Conservation (phyloP, 495 filamentous ascomycete genomes). For the Staphylotrichum tortipilum region DNA sequence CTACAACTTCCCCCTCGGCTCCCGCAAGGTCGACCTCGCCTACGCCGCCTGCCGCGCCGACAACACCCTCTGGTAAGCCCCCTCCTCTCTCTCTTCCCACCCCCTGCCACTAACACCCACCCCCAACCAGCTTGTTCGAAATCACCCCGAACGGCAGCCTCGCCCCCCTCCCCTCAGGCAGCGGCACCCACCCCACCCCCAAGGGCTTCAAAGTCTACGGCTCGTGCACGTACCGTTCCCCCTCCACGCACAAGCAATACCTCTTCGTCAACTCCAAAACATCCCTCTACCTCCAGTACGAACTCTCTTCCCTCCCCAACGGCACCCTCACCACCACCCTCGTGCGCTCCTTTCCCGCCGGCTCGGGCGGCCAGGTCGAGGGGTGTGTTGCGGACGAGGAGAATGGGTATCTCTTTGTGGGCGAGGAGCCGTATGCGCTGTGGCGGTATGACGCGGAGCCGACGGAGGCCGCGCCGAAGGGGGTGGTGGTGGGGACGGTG, state of each 20-base stretch:
- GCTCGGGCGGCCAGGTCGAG: constrained; percentile 9
- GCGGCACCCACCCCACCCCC: not conserved
- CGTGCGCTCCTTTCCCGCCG: constrained; percentile 1
- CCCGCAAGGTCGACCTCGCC: constrained; percentile 3
- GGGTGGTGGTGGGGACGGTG: constrained; percentile 2
- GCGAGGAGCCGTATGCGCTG: constrained; percentile 6
- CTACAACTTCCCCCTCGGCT: constrained; percentile 1
- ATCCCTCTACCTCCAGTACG: constrained; percentile 4
- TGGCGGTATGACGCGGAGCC: constrained; percentile 8
- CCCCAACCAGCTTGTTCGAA: not conserved
- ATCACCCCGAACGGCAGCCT: constrained; percentile 3
- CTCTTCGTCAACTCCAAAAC: constrained; percentile 10
- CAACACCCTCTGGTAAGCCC: constrained; percentile 3
- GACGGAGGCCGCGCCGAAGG: not conserved
- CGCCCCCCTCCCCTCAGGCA: not conserved
- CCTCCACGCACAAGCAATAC: constrained; percentile 6
- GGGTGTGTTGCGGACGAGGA: constrained; percentile 3
- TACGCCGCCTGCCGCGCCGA: constrained; percentile 6
- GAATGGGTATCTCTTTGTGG: constrained; percentile 4
- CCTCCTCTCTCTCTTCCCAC: not conserved
- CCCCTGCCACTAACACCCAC: not conserved
- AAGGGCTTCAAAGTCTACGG: constrained; percentile 5
- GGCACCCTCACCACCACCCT: constrained; percentile 3
- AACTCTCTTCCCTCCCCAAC: not conserved
- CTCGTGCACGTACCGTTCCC: constrained; percentile 10